Base-by-base conservation (phyloP, 495 filamentous ascomycete species). In the Lasiosphaeris hirsuta region DNA sequence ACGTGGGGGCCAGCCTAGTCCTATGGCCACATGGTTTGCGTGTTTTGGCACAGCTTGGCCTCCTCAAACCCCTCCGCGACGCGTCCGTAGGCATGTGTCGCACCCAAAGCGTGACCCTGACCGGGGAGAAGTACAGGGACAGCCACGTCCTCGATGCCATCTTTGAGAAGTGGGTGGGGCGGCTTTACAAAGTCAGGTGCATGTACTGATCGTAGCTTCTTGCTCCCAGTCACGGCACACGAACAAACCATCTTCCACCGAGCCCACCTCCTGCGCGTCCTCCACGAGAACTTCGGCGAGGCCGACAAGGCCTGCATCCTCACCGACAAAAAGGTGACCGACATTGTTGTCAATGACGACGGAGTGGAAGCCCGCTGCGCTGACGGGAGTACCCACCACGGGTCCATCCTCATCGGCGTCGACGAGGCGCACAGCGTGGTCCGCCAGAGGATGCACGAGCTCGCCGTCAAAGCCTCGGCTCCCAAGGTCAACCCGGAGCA, bases 361-460 rank as follows among this genome's bases (percentile, higher is more conserved):
- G 62, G 54, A 2, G 72, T 72, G 0, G 34, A 36, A 14, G 72
- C 72, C 11, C 42, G 58, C 51, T 72, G 66, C 57, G 50, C 67
- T 6, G 74, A 80, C 53, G 78, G 80, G 0, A 61, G 61, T 18
- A 46, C 63, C 1, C 66, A 69, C 55, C 37, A 59, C 4, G 81
- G 81, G 1, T 70, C 72, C 56, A 68, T 83, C 40, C 71, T 85
- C 33, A 63, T 84, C 23, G 81, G 81, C 9, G 75, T 72, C 13
- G 81, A 83, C 57, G 81, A 81, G 30, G 71, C 78, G 19, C 74
- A 79, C 56, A 76, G 72, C 34, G 61, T 66, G 6, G 68, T 74
- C 3, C 71, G 79, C 0, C 54, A 74, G 18, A 67, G 67, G 46
- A 72, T 82, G 58, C 71, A 73, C 64, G 56, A 64, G 6, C 57